Percentiles rank a stretch among this genome's conserved stretches.
Conservation (phyloP, 2,329 filamentous ascomycete species). For the Aureobasidium vineae region DNA sequence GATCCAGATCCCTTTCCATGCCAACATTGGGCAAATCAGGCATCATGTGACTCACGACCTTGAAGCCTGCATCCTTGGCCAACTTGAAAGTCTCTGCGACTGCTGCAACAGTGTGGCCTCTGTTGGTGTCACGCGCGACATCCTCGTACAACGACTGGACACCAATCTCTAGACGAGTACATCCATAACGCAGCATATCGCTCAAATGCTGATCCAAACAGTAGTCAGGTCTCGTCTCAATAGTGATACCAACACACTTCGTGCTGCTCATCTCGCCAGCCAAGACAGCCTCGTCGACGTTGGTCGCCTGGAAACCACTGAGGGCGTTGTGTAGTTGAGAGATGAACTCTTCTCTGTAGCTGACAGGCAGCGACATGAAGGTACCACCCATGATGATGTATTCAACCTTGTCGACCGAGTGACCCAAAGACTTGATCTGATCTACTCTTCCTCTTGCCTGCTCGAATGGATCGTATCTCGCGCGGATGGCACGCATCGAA, state of each 20-base stretch:
- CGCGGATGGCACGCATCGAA: constrained; percentile 96
- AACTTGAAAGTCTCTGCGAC: constrained; percentile 96
- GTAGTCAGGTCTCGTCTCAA: constrained; percentile 96
- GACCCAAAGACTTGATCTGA: constrained; percentile 90
- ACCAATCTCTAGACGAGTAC: constrained; percentile 88
- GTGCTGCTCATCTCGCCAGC: constrained; percentile 95
- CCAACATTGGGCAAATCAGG: constrained; percentile 96
- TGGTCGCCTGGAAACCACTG: constrained; percentile 89
- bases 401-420: constrained; percentile 98
- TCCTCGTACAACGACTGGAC: constrained; percentile 98
- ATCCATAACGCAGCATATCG: constrained; percentile 96
- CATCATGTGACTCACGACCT: constrained; percentile 99
- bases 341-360: constrained; percentile 91
- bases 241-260: constrained; percentile 98
- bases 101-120: constrained; percentile 91
- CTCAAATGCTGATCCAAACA: constrained; percentile 93
- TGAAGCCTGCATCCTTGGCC: constrained; percentile 98
- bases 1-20: constrained; percentile 95
- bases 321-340: constrained; percentile 95
- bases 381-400: constrained; percentile 99
- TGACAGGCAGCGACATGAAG: constrained; percentile 92
- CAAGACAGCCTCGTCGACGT: constrained; percentile 92
- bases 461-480: constrained; percentile 96
- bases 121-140: constrained; percentile 95
- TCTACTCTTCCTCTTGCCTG: constrained; percentile 94